Conservation (phyloP, 208 protist genomes). For the Phytomonas serpens region DNA sequence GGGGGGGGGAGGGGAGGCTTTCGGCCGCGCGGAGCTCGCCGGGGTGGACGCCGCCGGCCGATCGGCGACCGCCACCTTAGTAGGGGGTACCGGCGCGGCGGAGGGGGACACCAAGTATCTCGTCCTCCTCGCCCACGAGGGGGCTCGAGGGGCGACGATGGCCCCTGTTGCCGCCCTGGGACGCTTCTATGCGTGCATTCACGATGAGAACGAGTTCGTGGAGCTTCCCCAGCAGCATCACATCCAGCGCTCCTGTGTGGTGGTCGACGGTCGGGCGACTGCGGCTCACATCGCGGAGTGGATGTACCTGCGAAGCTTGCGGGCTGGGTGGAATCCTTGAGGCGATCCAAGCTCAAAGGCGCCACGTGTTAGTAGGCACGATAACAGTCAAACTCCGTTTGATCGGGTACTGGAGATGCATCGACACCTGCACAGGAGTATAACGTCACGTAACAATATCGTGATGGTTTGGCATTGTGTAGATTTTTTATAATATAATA, state of each 20-base stretch:
- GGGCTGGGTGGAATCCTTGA: not conserved
- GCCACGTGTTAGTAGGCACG: not conserved
- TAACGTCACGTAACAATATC: not conserved
- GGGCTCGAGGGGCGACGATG: slow-evolving; percentile 24
- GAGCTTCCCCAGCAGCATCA: slow-evolving; percentile 27
- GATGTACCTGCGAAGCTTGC: slow-evolving; percentile 39
- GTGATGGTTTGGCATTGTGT: not conserved
- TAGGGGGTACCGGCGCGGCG: slow-evolving; percentile 8
- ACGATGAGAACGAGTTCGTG: slow-evolving; percentile 59
- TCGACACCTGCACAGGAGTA: not conserved
- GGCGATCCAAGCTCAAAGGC: not conserved
- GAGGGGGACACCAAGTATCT: slow-evolving; percentile 37
- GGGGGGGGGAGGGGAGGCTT: no score
- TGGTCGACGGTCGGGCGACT: slow-evolving; percentile 50
- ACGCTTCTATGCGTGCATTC: slow-evolving; percentile 53
- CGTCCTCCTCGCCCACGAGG: slow-evolving; percentile 55
- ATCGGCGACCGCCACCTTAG: slow-evolving; percentile 6
- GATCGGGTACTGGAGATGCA: not conserved
- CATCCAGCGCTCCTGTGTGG: slow-evolving; percentile 32
- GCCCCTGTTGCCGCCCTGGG: slow-evolving; percentile 32
- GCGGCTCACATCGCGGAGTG: slow-evolving; percentile 64
- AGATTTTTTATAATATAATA: not conserved
- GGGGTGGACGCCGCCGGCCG: not conserved
- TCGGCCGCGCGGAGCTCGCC: no score
- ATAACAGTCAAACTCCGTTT: not conserved